Evolutionary conservation across 116 monocot genomes (phyloP).

Genomic region (Posidonia oceanica): DNA sequence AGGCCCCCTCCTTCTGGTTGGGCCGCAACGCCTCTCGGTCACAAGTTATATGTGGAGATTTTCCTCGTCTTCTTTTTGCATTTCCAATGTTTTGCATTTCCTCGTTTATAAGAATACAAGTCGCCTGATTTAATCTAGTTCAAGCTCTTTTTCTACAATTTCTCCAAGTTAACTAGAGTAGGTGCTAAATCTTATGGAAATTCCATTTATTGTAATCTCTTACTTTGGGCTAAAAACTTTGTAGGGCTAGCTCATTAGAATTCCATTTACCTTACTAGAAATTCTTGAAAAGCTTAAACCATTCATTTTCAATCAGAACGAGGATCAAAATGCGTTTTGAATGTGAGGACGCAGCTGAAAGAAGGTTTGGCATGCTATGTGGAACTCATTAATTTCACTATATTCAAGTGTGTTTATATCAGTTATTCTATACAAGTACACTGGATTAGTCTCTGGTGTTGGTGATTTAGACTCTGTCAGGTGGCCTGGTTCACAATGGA

Average conservation of each 20-base stretch:
- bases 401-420: background rate
- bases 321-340: constrained; percentile 64
- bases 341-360: constrained; percentile 74
- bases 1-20: no score
- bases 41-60: no score
- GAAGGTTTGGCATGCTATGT: constrained; percentile 38
- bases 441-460: constrained; percentile 66
- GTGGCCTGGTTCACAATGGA: constrained; percentile 93
- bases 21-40: no score
- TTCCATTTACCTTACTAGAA: constrained; percentile 64
- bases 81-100: no score
- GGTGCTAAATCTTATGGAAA: no score
- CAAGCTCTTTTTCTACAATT: no score
- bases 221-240: background rate
- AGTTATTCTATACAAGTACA: constrained; percentile 25
- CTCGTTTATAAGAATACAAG: no score
- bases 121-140: no score
- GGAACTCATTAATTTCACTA: background rate
- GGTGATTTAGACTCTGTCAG: constrained; percentile 56
- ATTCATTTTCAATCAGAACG: constrained; percentile 61
- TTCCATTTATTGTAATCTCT: background rate
- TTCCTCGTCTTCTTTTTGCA: no score
- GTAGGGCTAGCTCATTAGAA: constrained; percentile 55
- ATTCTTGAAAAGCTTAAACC: constrained; percentile 51
- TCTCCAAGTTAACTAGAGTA: no score